phyloP scores from a whole-genome alignment of 331 rosid species.

The Malus hybrid region DNA sequence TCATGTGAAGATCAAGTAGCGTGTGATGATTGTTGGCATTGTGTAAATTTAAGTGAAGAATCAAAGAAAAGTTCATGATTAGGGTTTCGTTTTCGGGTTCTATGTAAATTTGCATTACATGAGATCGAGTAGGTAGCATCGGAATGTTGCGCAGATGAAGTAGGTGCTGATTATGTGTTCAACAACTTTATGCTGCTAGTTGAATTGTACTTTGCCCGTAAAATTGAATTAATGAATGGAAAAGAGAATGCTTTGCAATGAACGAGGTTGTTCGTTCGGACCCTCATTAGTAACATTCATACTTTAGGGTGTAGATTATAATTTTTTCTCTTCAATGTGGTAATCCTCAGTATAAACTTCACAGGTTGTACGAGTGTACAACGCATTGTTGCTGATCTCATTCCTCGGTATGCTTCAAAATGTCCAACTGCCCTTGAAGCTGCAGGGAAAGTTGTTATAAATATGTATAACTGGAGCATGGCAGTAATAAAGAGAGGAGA shows the following conservation, averaged over 20 bases:
- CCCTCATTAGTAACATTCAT: neutral
- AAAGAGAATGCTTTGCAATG: neutral
- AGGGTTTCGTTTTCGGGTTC: neutral
- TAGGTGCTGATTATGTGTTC: neutral
- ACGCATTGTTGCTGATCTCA: slow-evolving; percentile 77
- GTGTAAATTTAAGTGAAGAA: neutral
- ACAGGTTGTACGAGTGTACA: slow-evolving; percentile 83
- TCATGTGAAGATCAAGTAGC: neutral
- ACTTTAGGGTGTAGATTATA: slow-evolving; percentile 1
- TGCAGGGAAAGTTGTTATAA: slow-evolving; percentile 64
- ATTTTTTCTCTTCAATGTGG: slow-evolving; percentile 3
- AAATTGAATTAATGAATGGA: neutral
- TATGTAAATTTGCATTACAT: neutral
- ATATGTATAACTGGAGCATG: slow-evolving; percentile 68
- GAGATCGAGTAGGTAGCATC: neutral
- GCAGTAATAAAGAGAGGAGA: slow-evolving; percentile 54
- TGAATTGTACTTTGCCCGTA: neutral
- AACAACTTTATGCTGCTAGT: neutral
- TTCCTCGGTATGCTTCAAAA: slow-evolving; percentile 81
- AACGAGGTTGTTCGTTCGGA: neutral
- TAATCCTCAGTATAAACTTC: slow-evolving; percentile 16
- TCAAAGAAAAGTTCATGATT: neutral
- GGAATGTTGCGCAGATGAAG: neutral
- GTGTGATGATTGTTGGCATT: neutral
- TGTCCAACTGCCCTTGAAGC: slow-evolving; percentile 89